Conservation (phyloP, 108 stramenopile genomes). For the Asterionellopsis glacialis region DNA sequence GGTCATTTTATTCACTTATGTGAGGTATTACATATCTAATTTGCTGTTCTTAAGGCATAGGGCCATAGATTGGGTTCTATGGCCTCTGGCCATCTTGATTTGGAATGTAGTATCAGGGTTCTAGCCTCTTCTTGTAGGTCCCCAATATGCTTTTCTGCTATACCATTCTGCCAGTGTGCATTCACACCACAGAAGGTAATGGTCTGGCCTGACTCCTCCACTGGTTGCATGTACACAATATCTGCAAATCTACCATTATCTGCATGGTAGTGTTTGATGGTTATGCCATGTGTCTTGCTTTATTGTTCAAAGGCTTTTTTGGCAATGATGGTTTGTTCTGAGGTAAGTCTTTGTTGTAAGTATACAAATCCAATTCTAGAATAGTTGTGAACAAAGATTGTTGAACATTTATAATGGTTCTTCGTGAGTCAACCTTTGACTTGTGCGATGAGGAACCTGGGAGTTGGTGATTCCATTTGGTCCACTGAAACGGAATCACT, state of each 20-base stretch:
- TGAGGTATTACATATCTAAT: no score
- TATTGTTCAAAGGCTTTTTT: slow-evolving; percentile 37
- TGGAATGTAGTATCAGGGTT: slow-evolving; percentile 29
- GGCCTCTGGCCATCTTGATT: slow-evolving; percentile 17
- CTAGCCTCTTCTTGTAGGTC: slow-evolving; percentile 27
- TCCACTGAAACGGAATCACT: slow-evolving; percentile 6
- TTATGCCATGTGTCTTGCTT: neutral
- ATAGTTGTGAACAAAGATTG: slow-evolving; percentile 5
- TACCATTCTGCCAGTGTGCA: slow-evolving; percentile 46
- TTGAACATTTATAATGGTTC: slow-evolving; percentile 3
- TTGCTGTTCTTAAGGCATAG: slow-evolving; percentile 19
- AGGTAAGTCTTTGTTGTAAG: neutral
- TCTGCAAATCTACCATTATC: slow-evolving; percentile 24
- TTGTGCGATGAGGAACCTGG: slow-evolving; percentile 8
- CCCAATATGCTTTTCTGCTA: slow-evolving; percentile 29
- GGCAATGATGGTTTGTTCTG: slow-evolving; percentile 3
- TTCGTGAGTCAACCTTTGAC: slow-evolving; percentile 10
- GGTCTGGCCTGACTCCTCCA: slow-evolving; percentile 4
- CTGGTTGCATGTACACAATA: slow-evolving; percentile 1
- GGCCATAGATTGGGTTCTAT: slow-evolving; percentile 35
- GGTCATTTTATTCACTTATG: no score
- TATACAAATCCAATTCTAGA: neutral
- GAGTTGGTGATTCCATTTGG: slow-evolving; percentile 10
- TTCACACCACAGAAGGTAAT: slow-evolving; percentile 29
- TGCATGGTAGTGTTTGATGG: slow-evolving; percentile 19